These are phyloP conservation scores for Cryptosporidium sp. DNA, from an alignment of 169 alveolate genomes.

Conservation along the genomic window DNA sequence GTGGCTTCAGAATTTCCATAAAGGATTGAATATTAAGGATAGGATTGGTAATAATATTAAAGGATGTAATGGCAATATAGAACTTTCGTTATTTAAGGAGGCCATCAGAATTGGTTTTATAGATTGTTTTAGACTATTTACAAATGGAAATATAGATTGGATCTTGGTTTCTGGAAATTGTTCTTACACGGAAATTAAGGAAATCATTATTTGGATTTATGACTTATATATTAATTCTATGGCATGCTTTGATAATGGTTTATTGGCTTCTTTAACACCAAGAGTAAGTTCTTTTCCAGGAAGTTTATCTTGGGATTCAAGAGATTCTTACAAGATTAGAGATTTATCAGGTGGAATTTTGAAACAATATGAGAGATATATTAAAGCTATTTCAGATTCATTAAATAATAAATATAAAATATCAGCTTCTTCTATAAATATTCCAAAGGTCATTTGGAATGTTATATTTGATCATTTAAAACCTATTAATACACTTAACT, in stretches of 20 bases:
- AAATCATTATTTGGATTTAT: slow-evolving; percentile 62
- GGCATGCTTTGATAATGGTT: slow-evolving; percentile 7
- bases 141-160: slow-evolving; percentile 67
- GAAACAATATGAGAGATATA: not conserved
- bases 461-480: slow-evolving; percentile 42
- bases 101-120: slow-evolving; percentile 28
- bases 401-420: not conserved
- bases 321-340: not conserved
- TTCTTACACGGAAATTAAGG: slow-evolving; percentile 19
- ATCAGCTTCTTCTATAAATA: not conserved
- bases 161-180: slow-evolving; percentile 40
- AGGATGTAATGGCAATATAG: not conserved
- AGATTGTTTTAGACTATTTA: slow-evolving; percentile 34
- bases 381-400: slow-evolving; percentile 8
- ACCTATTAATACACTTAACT: slow-evolving; percentile 1
- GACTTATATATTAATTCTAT: slow-evolving; percentile 5
- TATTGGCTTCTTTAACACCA: not conserved
- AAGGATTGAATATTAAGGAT: not conserved
- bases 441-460: slow-evolving; percentile 54
- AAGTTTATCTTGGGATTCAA: not conserved
- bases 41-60: too few species aligned
- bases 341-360: not conserved
- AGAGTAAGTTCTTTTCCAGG: not conserved
- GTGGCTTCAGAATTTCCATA: slow-evolving; percentile 5
- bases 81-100: not conserved